Evolutionary conservation across 2,329 filamentous ascomycete genomes (phyloP).

Genomic region (Fusarium sp.): DNA sequence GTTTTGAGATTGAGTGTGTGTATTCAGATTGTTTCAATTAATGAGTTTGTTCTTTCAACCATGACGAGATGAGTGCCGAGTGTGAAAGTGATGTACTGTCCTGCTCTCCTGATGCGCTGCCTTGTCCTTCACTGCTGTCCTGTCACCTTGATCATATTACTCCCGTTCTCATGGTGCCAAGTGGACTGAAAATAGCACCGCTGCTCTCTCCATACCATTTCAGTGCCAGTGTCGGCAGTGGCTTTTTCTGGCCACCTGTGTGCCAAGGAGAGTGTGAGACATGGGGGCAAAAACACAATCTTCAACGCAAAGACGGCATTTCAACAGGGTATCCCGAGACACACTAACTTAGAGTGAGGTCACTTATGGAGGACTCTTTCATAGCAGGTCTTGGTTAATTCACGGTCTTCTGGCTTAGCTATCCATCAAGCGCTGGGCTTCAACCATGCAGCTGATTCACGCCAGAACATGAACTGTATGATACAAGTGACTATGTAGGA

Average conservation of each 20-base stretch:
- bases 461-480: background rate
- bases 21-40: background rate
- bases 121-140: background rate
- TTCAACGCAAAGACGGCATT: background rate
- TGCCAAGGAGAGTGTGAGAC: background rate
- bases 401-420: background rate
- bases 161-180: no score
- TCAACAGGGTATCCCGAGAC: background rate
- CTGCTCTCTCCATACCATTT: no score
- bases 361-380: background rate
- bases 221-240: no score
- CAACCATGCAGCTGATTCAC: no score
- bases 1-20: background rate
- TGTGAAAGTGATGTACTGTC: background rate
- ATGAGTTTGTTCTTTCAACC: background rate
- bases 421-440: no score
- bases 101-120: background rate
- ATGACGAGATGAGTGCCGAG: background rate
- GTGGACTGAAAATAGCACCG: no score
- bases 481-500: background rate
- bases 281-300: background rate
- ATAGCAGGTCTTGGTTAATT: background rate
- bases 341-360: background rate
- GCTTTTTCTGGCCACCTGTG: no score
- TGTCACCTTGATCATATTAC: background rate